A percentile compares a stretch with the other conserved stretches of the same genome.
phyloP scores from a whole-genome alignment of 2,329 filamentous ascomycete genomes.

The Pyrenophora graminea region DNA sequence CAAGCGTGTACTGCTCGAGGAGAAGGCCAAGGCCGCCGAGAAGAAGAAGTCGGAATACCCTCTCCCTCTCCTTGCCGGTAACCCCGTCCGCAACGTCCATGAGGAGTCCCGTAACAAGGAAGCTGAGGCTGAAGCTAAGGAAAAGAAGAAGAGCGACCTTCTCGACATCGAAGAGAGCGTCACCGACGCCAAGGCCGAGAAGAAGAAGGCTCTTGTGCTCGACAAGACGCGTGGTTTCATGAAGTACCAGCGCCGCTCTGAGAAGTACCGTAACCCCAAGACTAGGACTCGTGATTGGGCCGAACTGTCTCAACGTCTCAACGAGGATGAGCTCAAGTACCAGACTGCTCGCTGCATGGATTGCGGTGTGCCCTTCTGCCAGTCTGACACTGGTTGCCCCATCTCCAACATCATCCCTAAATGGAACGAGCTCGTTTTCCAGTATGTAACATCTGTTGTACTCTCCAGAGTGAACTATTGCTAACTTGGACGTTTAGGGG shows the following conservation, averaged over 20 bases:
- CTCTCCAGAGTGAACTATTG: too few species aligned
- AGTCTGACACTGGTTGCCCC: slow-evolving; percentile 92
- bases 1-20: slow-evolving; percentile 87
- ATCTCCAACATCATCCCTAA: slow-evolving; percentile 98
- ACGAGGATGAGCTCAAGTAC: slow-evolving; percentile 94
- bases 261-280: slow-evolving; percentile 87
- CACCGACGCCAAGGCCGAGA: slow-evolving; percentile 80
- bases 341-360: slow-evolving; percentile 98
- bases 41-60: slow-evolving; percentile 84
- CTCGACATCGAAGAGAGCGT: slow-evolving; percentile 90
- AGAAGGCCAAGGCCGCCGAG: slow-evolving; percentile 81
- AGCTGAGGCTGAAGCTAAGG: slow-evolving; percentile 64
- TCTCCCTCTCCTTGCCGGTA: slow-evolving; percentile 74
- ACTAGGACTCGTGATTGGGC: slow-evolving; percentile 91
- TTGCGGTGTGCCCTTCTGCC: slow-evolving; percentile 97
- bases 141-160: slow-evolving; percentile 70
- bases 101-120: slow-evolving; percentile 59
- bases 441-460: not conserved
- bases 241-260: slow-evolving; percentile 89
- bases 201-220: slow-evolving; percentile 89
- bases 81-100: slow-evolving; percentile 59
- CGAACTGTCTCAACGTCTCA: slow-evolving; percentile 83
- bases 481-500: not conserved
- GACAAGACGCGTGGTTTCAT: slow-evolving; percentile 98
- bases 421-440: slow-evolving; percentile 79